These are phyloP conservation scores for Colletotrichum sp. DNA, from an alignment of 2,329 filamentous ascomycete genomes.

Conservation along the genomic window DNA sequence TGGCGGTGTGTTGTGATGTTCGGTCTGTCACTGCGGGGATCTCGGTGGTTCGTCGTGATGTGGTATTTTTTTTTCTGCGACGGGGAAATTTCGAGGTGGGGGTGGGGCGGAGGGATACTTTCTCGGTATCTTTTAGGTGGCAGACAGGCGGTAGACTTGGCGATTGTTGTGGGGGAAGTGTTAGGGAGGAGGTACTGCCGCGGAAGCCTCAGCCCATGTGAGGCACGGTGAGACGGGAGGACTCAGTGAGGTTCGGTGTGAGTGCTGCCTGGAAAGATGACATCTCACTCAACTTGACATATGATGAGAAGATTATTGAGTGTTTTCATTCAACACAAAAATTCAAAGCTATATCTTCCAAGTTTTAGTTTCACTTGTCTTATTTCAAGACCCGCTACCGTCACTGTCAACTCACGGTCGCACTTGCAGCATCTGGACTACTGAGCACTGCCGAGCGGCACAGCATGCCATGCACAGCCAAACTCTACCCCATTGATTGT, in stretches of 20 bases:
- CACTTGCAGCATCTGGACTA: not conserved
- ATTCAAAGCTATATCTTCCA: too few species aligned
- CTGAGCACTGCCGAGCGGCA: not conserved
- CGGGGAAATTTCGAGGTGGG: conserved; percentile 22
- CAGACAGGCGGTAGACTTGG: too few species aligned
- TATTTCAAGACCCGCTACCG: not conserved
- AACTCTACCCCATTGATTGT: not conserved
- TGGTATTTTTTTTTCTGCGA: not conserved
- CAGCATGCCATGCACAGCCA: not conserved
- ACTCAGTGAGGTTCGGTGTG: not conserved
- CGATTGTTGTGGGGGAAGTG: not conserved
- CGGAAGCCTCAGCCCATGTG: not conserved
- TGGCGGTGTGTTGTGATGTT: not conserved
- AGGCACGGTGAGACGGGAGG: not conserved
- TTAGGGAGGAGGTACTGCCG: not conserved
- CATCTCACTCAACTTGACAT: not conserved
- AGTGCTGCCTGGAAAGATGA: not conserved
- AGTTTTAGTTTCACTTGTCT: fast-evolving
- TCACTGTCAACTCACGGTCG: not conserved
- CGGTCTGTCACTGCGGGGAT: not conserved
- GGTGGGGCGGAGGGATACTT: not conserved
- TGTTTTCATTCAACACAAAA: too few species aligned
- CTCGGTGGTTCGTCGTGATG: not conserved
- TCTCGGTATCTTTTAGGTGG: too few species aligned
- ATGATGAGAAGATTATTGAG: not conserved